Evolutionary conservation across 176 grass and related monocot genomes (phyloP), one percentile per base, ranked within the genome.

Genomic region (Puccinellia tenuiflora): DNA sequence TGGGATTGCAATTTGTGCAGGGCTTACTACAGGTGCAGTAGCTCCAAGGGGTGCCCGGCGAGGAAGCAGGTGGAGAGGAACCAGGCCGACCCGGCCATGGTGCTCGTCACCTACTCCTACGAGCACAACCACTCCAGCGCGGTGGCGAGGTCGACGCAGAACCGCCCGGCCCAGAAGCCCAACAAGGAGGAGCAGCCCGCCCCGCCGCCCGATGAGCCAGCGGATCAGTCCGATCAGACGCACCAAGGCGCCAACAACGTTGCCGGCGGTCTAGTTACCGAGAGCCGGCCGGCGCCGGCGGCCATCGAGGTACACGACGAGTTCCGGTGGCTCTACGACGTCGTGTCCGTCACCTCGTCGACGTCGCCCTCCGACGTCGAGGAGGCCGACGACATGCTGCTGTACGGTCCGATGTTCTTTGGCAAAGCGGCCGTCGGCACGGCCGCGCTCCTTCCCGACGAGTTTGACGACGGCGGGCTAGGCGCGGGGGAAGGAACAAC

Each of bases 11-110:
- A 59, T 59, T 59, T 22, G 25, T 68, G 7, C 88, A 97, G 94
- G 84, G 94, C 91, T 18, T 97, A 97, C 87, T 97, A 97, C 68
- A 45, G 91, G 59, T 97, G 94, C 82, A 97, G 94, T 53, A 94
- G 91, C 82, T 94, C 85, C 54, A 97, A 97, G 81, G 94, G 94
- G n/a, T 97, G 94, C 70, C 94, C 94, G n/a, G 91, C 91, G 47
- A 90, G 94, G 83, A 97, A 97, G 86, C 94, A 94, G 87, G 94
- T 97, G 65, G 94, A 97, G 79, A 83, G 94, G 33, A 91, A 80
- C 76, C 57, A 86, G 37, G 79, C 54, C 7, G 80, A 90, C 21
- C 94, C 92, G 13, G 86, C 87, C 85, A 97, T 52, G 56, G 87
- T 97, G 74, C 64, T 88, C 69, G 83, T 97, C 75, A 92, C 92